phyloP scores from a whole-genome alignment of 1,284 basidiomycete species.

The Fistulina hepatica region DNA sequence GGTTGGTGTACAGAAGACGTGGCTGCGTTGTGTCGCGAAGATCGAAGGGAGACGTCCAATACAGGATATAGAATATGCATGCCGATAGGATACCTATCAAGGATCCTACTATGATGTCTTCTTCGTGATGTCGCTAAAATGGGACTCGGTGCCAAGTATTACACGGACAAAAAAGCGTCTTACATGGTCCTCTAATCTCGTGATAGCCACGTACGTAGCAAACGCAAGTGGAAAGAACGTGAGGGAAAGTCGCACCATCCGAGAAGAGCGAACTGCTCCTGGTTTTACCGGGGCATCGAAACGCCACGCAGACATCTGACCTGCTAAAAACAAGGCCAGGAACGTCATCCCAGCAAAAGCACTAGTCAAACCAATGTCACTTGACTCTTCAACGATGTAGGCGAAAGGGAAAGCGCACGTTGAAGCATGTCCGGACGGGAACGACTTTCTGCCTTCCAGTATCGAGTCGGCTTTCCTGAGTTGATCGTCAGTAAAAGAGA shows the following conservation, averaged over 20 bases:
- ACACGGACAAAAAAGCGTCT: conserved; percentile 13
- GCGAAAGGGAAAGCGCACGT: background rate
- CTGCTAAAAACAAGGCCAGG: conserved; percentile 50
- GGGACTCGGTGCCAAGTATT: background rate
- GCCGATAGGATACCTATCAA: conserved; percentile 43
- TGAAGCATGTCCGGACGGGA: conserved; percentile 62
- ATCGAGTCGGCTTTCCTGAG: conserved; percentile 30
- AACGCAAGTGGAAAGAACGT: conserved; percentile 42
- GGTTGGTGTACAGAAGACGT: conserved; percentile 28
- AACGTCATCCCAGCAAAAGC: conserved; percentile 58
- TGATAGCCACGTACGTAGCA: conserved; percentile 51
- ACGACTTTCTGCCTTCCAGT: conserved; percentile 46
- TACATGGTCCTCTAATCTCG: conserved; percentile 56
- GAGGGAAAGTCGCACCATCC: conserved; percentile 36
- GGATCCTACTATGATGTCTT: conserved; percentile 54
- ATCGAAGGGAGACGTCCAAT: conserved; percentile 49
- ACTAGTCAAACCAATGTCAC: conserved; percentile 11
- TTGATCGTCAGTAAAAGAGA: conserved; percentile 3
- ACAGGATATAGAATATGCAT: conserved; percentile 42
- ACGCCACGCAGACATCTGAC: conserved; percentile 51
- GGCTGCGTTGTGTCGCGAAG: conserved; percentile 25
- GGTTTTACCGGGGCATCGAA: conserved; percentile 30
- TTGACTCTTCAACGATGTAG: background rate
- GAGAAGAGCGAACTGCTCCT: conserved; percentile 33
- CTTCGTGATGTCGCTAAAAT: conserved; percentile 51